Evolutionary conservation across 1,139 yeast genomes (phyloP), one percentile per base, ranked within the genome.

Genomic region (Kodamaea fungicola): DNA sequence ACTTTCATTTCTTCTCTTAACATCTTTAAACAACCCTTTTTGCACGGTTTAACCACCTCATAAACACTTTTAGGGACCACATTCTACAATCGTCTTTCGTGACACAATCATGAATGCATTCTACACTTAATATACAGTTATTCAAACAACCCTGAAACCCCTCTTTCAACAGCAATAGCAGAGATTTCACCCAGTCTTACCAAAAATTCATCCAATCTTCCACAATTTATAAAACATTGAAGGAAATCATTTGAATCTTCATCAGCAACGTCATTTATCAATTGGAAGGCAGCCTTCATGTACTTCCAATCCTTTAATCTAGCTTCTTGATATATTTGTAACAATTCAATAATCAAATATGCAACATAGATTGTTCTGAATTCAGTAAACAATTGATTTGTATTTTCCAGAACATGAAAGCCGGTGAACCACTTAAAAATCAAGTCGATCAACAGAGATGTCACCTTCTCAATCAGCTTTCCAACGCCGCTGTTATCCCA

Each of bases 361-460:
- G 96, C 95, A n/a, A 86, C 74, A 56, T 86, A 88, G 13, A 81
- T 60, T 7, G 79, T 67, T 52, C 95, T 73, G 39, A 84, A 65
- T 37, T 72, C 76, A 28, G 47, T 43, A 42, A 60, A 62, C 62
- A 83, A 35, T 6, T 34, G 38, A 8, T 22, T 31, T 9, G 42
- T 41, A 24, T 38, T 41, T 3, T 13, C 26, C 4, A 42, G 32
- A 5, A 41, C 38, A 7, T 48, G 47, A 13, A 54, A 47, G 12
- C 57, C 56, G 7, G 47, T 51, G 38, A 70, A 58, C 76, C 76
- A 71, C 30, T 46, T 50, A 43, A 45, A 49, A 8, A 67, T 54
- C 28, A 71, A 51, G 5, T 41, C 42, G 22, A 47, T 49, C 19
- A 70, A 46, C 24, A 55, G 55, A 22, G 47, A 47, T n/a, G 61